Conservation (phyloP, 805 yeast species). For the Ogataea corticis region DNA sequence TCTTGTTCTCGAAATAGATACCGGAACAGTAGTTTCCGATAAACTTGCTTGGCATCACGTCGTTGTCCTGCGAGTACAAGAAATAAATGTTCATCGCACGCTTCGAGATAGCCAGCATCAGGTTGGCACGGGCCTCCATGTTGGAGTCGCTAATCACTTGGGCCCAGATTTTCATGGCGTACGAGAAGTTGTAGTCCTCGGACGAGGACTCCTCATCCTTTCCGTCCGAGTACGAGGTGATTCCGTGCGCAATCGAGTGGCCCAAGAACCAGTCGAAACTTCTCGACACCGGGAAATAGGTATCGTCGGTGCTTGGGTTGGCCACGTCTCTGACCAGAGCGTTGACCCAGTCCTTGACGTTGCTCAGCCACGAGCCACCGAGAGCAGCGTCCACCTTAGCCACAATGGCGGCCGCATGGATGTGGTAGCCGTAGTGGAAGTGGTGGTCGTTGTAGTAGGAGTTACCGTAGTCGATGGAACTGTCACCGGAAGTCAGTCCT, state of each 20-base stretch:
- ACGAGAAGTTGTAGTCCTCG: conserved; percentile 65
- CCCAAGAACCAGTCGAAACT: conserved; percentile 67
- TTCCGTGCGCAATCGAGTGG: conserved; percentile 70
- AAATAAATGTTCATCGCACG: conserved; percentile 54
- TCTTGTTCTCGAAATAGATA: conserved; percentile 64
- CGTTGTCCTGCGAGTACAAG: conserved; percentile 47
- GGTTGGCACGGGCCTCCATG: conserved; percentile 53
- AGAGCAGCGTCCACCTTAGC: conserved; percentile 52
- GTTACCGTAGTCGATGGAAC: conserved; percentile 69
- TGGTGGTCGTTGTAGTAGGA: conserved; percentile 75
- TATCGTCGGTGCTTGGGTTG: conserved; percentile 52
- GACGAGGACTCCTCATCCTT: conserved; percentile 65
- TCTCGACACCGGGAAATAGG: conserved; percentile 59
- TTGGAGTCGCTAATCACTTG: conserved; percentile 49
- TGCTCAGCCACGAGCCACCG: conserved; percentile 51
- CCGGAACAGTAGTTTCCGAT: conserved; percentile 60
- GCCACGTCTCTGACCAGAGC: conserved; percentile 62
- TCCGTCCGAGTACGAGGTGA: conserved; percentile 57
- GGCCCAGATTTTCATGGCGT: conserved; percentile 71
- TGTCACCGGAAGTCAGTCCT: conserved; percentile 42
- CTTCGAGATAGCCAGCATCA: conserved; percentile 55
- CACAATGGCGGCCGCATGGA: conserved; percentile 66
- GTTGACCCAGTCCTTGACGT: conserved; percentile 56
- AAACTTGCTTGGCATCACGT: conserved; percentile 47
- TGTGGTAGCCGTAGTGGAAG: conserved; percentile 74